Evolutionary conservation across 78 protist genomes (phyloP), one percentile per base, ranked within the genome.

Genomic region (Dictyostelium firmibasis): DNA sequence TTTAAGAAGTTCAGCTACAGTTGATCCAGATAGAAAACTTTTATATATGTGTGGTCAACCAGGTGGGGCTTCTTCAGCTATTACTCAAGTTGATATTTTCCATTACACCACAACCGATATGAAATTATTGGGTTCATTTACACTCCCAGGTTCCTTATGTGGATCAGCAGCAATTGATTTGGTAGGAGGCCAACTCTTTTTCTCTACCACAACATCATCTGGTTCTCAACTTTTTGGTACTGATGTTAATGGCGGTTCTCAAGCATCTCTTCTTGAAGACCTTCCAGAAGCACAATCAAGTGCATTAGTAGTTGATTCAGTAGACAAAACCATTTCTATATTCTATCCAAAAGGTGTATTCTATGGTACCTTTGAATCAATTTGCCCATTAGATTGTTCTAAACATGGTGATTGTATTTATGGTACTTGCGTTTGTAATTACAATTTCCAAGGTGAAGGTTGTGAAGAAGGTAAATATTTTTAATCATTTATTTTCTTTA

Each of bases 111-210:
- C 29, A 3, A 70, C 69, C 18, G 16, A 4, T 4, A 5, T 57
- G 1, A 67, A 20, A 11, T 57, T 78, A 35, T 6, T 83, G 4
- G 0, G 14, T 33, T 18, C 41, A 78, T 36, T 13, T 85, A 7
- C 70, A 72, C 35, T 44, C 18, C 23, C 0, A 25, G 38, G 83
- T 35, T 13, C 13, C 8, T 27, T 20, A 25, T 87, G 93, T 43
- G 13, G 31, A 14, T 0, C 62, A 8, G 85, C 60, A n/a, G 62
- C 60, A 27, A 57, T 77, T 7, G 93, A 87, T 35, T 2, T 23
- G 2, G 9, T 0, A 4, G 81, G 57, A 62, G 93, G 93, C 43
- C 93, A 87, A 79, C 43, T 87, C 6, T 87, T 86, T 60, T 72
- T 86, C 43, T n/a, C 69, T 6, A 74, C 36, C n/a, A 16, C 50